These are phyloP conservation scores for Trichophyton rubrum DNA, from an alignment of 2,329 filamentous ascomycete genomes.

Conservation along the genomic window DNA sequence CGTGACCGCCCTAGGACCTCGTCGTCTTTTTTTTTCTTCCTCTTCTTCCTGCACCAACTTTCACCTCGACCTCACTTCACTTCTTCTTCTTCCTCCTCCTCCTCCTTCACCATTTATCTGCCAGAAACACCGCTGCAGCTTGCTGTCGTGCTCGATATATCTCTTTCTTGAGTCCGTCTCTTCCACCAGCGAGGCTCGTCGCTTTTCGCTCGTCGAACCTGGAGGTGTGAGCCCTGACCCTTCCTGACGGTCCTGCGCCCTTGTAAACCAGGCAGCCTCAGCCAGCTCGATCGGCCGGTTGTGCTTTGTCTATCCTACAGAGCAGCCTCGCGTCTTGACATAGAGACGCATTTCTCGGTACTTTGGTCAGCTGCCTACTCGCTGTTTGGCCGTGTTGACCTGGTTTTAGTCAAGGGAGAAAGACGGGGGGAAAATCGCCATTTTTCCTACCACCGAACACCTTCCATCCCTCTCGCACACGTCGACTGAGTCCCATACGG, in stretches of 20 bases:
- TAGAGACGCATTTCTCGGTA: background rate
- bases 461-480: background rate
- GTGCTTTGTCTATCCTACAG: background rate
- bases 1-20: constrained; percentile 1
- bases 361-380: background rate
- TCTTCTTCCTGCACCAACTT: background rate
- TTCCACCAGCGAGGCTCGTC: background rate
- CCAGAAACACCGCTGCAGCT: background rate
- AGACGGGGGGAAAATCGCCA: background rate
- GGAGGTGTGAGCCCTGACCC: background rate
- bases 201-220: background rate
- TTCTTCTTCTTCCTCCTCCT: background rate
- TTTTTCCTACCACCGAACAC: background rate
- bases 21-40: background rate
- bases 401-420: background rate
- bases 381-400: background rate
- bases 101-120: background rate
- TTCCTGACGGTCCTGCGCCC: background rate
- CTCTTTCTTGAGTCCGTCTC: background rate
- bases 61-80: background rate
- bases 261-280: background rate
- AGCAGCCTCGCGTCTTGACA: background rate
- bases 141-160: background rate
- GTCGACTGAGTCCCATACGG: background rate
- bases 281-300: background rate